phyloP scores from a whole-genome alignment of 108 stramenopile species.

The Asterionellopsis glacialis region DNA sequence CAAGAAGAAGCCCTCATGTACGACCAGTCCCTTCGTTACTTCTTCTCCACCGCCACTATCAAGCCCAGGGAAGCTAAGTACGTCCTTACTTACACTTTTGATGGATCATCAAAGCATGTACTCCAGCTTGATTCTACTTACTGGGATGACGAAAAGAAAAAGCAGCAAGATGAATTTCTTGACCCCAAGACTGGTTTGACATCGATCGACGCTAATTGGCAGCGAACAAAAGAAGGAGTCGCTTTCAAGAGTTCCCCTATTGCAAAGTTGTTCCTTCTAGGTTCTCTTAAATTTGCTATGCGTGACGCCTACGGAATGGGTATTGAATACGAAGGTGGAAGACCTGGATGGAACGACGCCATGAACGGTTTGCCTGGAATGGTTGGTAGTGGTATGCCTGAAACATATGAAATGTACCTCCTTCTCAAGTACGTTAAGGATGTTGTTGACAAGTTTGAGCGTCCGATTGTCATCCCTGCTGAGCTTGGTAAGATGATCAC shows the following conservation, averaged over 20 bases:
- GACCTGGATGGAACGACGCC: slow-evolving; percentile 96
- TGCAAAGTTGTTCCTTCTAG: slow-evolving; percentile 82
- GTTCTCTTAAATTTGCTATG: slow-evolving; percentile 85
- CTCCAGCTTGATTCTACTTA: slow-evolving; percentile 83
- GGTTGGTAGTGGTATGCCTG: slow-evolving; percentile 90
- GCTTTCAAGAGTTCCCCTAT: slow-evolving; percentile 68
- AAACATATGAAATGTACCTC: slow-evolving; percentile 86
- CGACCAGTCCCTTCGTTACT: slow-evolving; percentile 82
- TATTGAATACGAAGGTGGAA: slow-evolving; percentile 94
- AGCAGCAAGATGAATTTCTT: slow-evolving; percentile 79
- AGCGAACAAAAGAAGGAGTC: slow-evolving; percentile 57
- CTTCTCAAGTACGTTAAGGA: slow-evolving; percentile 75
- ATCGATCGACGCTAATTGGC: slow-evolving; percentile 87
- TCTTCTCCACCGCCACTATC: slow-evolving; percentile 87
- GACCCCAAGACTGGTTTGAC: slow-evolving; percentile 68
- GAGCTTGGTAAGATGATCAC: slow-evolving; percentile 75
- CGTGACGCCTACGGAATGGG: slow-evolving; percentile 96
- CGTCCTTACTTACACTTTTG: slow-evolving; percentile 78
- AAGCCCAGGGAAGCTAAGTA: slow-evolving; percentile 86
- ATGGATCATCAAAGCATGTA: slow-evolving; percentile 77
- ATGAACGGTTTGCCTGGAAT: slow-evolving; percentile 95
- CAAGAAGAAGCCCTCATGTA: slow-evolving; percentile 88
- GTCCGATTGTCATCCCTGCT: slow-evolving; percentile 60
- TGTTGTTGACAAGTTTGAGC: slow-evolving; percentile 67
- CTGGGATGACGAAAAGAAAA: slow-evolving; percentile 63